phyloP scores from a whole-genome alignment of 805 yeast species.

The Yarrowia yakushimensis region DNA sequence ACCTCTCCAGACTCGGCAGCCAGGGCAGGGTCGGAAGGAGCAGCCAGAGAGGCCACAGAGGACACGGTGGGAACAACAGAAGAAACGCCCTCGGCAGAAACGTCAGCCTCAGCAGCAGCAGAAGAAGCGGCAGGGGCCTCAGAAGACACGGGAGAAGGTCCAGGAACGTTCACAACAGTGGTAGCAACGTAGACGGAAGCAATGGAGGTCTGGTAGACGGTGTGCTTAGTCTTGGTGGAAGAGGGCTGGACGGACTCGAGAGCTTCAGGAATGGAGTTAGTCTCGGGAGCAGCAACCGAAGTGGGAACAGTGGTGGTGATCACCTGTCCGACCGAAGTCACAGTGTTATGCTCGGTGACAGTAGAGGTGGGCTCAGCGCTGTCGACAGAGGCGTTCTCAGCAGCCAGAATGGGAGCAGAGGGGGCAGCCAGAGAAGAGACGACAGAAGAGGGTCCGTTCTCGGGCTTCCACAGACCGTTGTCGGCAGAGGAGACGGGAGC shows the following conservation, averaged over 20 bases:
- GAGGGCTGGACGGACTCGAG: no score
- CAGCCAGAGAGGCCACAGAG: neutral
- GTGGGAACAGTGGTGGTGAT: neutral
- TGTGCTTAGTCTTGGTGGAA: neutral
- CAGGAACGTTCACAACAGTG: neutral
- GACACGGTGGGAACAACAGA: neutral
- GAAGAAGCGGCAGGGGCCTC: neutral
- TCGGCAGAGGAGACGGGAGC: neutral
- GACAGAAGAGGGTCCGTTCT: neutral
- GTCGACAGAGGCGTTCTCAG: neutral
- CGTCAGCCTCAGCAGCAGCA: neutral
- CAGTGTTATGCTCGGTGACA: neutral
- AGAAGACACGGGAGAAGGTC: neutral
- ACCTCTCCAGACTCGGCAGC: slow-evolving; percentile 16
- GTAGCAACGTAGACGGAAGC: slow-evolving; percentile 1
- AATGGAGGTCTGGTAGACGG: neutral
- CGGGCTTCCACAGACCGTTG: slow-evolving; percentile 9
- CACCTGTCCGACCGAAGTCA: neutral
- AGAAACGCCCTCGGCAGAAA: no score
- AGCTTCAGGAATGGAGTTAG: neutral
- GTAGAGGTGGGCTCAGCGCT: neutral
- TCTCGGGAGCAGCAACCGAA: neutral
- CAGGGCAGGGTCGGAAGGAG: neutral
- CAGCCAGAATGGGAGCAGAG: neutral
- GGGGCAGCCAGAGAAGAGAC: neutral